Conservation (phyloP, 116 monocot species). For the Thalassia testudinum region DNA sequence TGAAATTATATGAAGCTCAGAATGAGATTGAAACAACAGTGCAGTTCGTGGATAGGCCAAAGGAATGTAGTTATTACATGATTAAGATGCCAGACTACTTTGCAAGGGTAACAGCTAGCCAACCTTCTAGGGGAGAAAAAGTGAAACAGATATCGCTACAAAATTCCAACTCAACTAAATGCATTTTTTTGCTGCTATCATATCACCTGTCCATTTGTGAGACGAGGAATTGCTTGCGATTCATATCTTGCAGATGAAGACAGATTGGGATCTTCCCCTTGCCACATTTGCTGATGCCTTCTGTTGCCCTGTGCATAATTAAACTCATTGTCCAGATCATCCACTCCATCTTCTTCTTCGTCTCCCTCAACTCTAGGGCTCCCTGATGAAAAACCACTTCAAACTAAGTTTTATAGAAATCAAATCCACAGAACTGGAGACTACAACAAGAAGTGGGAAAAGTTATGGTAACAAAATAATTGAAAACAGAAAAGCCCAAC, state of each 20-base stretch:
- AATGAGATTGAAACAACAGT: too few relatives aligned
- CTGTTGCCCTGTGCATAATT: constrained; percentile 4
- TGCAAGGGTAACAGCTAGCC: too few relatives aligned
- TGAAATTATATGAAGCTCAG: too few relatives aligned
- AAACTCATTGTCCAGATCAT: constrained; percentile 51
- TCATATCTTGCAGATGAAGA: constrained; percentile 3
- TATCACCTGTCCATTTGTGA: constrained; percentile 1
- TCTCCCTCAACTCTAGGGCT: constrained; percentile 56
- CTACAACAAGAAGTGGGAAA: background rate
- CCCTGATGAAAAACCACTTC: constrained; percentile 14
- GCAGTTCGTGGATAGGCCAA: too few relatives aligned
- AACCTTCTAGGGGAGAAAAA: too few relatives aligned
- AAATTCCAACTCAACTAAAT: too few relatives aligned
- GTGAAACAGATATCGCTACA: too few relatives aligned
- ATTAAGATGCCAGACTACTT: too few relatives aligned
- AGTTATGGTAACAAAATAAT: background rate
- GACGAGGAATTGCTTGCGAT: background rate
- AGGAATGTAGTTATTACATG: too few relatives aligned
- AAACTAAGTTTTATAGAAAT: background rate
- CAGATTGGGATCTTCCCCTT: background rate
- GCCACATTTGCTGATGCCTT: background rate
- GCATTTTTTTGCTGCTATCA: too few relatives aligned
- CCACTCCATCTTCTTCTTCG: constrained; percentile 60
- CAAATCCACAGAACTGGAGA: background rate
- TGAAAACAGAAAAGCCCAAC: constrained; percentile 5